A percentile compares a stretch with the other conserved stretches of the same genome.
phyloP scores from a whole-genome alignment of 345 rosid genomes.

The Gossypium ekmanianum region DNA sequence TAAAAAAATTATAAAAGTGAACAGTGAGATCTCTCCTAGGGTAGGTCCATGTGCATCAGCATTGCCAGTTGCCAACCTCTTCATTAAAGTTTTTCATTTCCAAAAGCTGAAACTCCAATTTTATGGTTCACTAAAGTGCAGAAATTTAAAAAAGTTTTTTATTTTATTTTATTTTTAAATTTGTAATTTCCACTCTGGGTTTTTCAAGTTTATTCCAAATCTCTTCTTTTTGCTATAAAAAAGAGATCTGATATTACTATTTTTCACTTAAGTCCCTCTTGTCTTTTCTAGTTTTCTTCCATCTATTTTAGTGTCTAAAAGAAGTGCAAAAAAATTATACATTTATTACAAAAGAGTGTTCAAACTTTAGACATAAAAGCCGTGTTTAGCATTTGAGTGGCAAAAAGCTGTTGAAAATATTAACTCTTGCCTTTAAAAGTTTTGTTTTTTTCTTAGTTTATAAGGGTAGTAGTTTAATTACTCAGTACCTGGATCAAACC shows the following conservation, averaged over 20 bases:
- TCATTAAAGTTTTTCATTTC: not conserved
- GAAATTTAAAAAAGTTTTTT: not conserved
- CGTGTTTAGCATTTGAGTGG: not conserved
- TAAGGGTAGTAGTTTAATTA: not conserved
- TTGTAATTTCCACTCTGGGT: slow-evolving; percentile 1
- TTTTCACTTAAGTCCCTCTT: not conserved
- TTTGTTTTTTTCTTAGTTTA: not conserved
- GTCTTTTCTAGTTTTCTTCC: not conserved
- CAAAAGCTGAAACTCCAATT: not conserved
- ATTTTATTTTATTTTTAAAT: not conserved
- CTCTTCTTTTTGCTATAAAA: not conserved
- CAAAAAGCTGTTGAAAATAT: slow-evolving; percentile 1
- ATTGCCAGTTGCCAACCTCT: not conserved
- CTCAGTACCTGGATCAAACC: slow-evolving; percentile 6
- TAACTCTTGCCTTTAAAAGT: not conserved
- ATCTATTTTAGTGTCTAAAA: not conserved
- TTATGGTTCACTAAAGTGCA: not conserved
- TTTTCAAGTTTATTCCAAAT: not conserved
- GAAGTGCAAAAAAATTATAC: not conserved
- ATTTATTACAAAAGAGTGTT: not conserved
- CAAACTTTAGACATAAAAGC: not conserved
- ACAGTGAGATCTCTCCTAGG: not conserved
- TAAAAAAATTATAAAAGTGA: not conserved
- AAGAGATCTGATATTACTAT: slow-evolving; percentile 6
- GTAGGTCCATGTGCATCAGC: slow-evolving; percentile 17